Base-by-base conservation (phyloP, 2,329 filamentous ascomycete species). In the Remersonia thermophila region DNA sequence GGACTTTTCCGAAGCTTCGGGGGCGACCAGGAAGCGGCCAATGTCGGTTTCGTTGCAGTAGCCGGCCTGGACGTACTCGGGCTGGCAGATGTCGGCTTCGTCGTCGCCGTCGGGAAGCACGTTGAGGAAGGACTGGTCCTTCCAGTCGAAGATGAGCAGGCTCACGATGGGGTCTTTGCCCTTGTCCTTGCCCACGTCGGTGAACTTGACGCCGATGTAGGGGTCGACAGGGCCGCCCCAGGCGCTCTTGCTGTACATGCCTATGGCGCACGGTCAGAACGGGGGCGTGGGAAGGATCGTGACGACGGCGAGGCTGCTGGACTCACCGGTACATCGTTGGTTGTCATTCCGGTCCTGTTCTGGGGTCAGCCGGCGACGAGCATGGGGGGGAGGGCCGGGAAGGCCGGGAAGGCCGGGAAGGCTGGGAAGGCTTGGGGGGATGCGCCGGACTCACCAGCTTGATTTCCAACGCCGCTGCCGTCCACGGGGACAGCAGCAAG, bases 131-230 rank as follows among this genome's bases (percentile, higher is more conserved):
- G 74, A 62, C 54, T 82, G 77, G 54, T 98, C 91, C 47, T 72
- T 77, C 84, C 87, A 98, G 61, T 98, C 89, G 57, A 94, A 98
- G 45, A 98, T 80, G 35, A 94, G 69, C 49, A 95, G 61, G 57
- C 85, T 93, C 46, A 86, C 80, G 30, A 84, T 66, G 4, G 83
- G 80, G 55, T 93, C 81, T 31, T 77, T 67, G 23, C 71, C 69
- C 39, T 71, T 62, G 51, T 72, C 56, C 61, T 67, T 53, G 61
- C 69, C 59, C 52, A 46, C 40, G 34, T 44, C 46, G 33, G 48
- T 50, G 40, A 94, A 93, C 54, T 84, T 85, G 56, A 85, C 71
- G 48, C 81, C 70, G 56, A 96, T 94, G 62, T 85, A 93, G 14
- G 89, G 89, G 49, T 95, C 84, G 41, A 85, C 73, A 26, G 76